A percentile compares a stretch with the other conserved stretches of the same genome.
Evolutionary conservation across 768 basidiomycete genomes (phyloP).

Genomic region (Lactifluus hygrophoroides): DNA sequence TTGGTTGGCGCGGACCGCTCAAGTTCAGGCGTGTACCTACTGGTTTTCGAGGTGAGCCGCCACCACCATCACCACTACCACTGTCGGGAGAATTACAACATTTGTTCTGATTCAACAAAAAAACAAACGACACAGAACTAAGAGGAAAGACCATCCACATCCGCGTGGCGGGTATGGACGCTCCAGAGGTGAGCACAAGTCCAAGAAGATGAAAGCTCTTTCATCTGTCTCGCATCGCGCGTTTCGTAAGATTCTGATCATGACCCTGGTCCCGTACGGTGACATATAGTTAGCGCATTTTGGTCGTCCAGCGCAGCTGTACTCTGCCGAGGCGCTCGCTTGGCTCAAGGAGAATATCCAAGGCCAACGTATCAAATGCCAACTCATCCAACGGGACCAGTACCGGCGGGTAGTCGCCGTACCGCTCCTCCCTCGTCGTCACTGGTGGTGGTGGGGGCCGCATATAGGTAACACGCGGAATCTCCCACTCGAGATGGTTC

Average conservation of each 20-base stretch:
- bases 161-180: constrained; percentile 85
- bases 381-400: constrained; percentile 70
- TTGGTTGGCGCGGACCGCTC: constrained; percentile 68
- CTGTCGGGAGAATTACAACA: not conserved
- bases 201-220: too few species aligned
- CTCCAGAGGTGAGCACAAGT: constrained; percentile 80
- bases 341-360: constrained; percentile 57
- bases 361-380: constrained; percentile 58
- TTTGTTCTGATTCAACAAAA: not conserved
- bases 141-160: constrained; percentile 80
- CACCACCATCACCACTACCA: not conserved
- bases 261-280: too few species aligned
- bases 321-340: constrained; percentile 58
- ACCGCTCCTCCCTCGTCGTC: constrained; percentile 43
- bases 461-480: constrained; percentile 30
- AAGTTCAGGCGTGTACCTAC: constrained; percentile 60
- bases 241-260: not conserved
- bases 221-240: too few species aligned
- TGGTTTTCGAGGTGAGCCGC: constrained; percentile 41
- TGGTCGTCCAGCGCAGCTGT: constrained; percentile 71
- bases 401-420: constrained; percentile 74
- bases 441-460: constrained; percentile 46
- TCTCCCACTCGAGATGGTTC: constrained; percentile 65
- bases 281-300: constrained; percentile 63
- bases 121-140: constrained; percentile 39